A percentile compares a stretch with the other conserved stretches of the same genome.
Conservation (phyloP, 2,329 filamentous ascomycete species). For the Cercospora janseana region DNA sequence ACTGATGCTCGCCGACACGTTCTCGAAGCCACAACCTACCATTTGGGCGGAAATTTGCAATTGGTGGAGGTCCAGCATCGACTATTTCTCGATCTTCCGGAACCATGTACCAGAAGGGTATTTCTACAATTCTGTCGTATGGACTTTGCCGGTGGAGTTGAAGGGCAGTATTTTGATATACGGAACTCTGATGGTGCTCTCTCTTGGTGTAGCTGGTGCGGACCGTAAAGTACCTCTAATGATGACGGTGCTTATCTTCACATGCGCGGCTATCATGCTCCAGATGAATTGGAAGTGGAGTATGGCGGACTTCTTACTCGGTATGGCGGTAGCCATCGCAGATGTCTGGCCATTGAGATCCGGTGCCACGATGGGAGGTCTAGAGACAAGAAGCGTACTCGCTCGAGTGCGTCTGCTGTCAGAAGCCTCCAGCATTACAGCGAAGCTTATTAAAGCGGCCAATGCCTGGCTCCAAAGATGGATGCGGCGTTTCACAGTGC, state of each 20-base stretch:
- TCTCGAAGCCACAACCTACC: background rate
- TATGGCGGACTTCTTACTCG: slow-evolving; percentile 49
- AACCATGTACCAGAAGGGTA: slow-evolving; percentile 4
- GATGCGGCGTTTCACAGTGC: too few species aligned
- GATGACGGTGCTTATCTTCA: slow-evolving; percentile 24
- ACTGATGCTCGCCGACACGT: slow-evolving; percentile 34
- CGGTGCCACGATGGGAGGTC: too few species aligned
- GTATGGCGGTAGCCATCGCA: slow-evolving; percentile 61
- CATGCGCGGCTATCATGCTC: background rate
- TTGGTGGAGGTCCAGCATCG: background rate
- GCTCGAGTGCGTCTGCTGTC: too few species aligned
- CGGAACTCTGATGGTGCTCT: slow-evolving; percentile 39
- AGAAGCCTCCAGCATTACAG: too few species aligned
- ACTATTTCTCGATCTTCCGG: slow-evolving; percentile 13
- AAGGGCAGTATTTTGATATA: slow-evolving; percentile 63
- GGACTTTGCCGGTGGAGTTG: slow-evolving; percentile 63
- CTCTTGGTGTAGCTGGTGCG: background rate
- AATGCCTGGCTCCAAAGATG: too few species aligned
- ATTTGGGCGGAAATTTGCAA: background rate
- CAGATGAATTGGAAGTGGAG: slow-evolving; percentile 54
- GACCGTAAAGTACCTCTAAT: background rate
- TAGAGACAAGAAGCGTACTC: too few species aligned
- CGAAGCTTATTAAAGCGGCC: too few species aligned
- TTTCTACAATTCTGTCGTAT: slow-evolving; percentile 33
- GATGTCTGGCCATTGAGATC: slow-evolving; percentile 58